These are phyloP conservation scores for Sarocladiaceae sp. DNA, from an alignment of 2,329 filamentous ascomycete genomes.

Conservation along the genomic window DNA sequence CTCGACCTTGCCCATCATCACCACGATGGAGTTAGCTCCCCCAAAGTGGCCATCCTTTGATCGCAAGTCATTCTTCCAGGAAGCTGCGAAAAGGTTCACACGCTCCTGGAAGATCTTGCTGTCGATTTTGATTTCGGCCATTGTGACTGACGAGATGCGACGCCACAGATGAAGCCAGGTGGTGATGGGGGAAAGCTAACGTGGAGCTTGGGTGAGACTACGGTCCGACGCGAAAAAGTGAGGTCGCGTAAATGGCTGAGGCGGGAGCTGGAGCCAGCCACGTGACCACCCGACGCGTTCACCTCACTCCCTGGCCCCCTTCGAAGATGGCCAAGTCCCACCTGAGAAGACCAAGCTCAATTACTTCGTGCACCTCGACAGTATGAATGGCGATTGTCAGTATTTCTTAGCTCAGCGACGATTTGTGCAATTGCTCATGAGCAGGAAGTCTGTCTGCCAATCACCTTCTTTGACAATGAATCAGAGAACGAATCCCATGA, in stretches of 20 bases:
- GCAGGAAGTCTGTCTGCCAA: too few species aligned
- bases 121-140: constrained; percentile 91
- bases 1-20: constrained; percentile 93
- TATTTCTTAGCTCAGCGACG: too few species aligned
- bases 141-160: constrained; percentile 37
- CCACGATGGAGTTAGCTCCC: constrained; percentile 79
- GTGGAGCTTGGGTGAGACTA: constrained; percentile 18
- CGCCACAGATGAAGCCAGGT: constrained; percentile 22
- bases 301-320: not conserved
- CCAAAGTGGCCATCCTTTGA: constrained; percentile 79
- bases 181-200: constrained; percentile 19
- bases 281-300: constrained; percentile 24
- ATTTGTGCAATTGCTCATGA: too few species aligned
- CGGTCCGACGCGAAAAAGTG: constrained; percentile 32
- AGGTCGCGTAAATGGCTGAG: constrained; percentile 37
- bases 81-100: constrained; percentile 76
- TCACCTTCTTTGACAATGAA: too few species aligned
- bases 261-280: constrained; percentile 22
- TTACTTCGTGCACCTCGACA: too few species aligned
- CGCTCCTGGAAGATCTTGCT: constrained; percentile 91
- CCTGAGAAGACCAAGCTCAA: too few species aligned
- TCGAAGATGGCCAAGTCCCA: too few species aligned
- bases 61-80: constrained; percentile 96
- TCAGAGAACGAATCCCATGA: too few species aligned
- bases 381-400: too few species aligned